phyloP scores from a whole-genome alignment of 2,329 filamentous ascomycete species.

The Botrytis aclada region DNA sequence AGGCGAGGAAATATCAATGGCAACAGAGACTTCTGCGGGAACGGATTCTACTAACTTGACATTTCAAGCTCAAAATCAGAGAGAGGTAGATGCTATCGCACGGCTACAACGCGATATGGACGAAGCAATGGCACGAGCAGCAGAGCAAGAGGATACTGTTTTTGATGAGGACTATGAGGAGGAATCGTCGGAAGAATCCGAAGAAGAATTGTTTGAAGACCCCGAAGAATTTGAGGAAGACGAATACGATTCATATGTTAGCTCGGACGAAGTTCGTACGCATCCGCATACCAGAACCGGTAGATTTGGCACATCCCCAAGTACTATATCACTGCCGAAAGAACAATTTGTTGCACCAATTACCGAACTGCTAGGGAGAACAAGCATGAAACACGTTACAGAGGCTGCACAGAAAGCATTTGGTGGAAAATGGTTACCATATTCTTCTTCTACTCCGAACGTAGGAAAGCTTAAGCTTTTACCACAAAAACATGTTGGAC shows the following conservation, averaged over 20 bases:
- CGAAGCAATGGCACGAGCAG: conserved; percentile 29
- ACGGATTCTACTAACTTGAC: conserved; percentile 23
- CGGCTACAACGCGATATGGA: conserved; percentile 37
- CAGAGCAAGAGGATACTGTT: conserved; percentile 30
- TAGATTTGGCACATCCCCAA: conserved; percentile 70
- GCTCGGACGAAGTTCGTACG: conserved; percentile 49
- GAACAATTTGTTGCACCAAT: conserved; percentile 69
- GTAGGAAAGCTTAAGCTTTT: conserved; percentile 48
- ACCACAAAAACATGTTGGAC: conserved; percentile 61
- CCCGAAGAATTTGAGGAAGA: conserved; percentile 26
- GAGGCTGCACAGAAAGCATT: conserved; percentile 70
- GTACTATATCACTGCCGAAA: conserved; percentile 72
- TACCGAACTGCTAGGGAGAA: conserved; percentile 61
- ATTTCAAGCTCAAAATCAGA: conserved; percentile 33
- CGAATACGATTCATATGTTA: conserved; percentile 31
- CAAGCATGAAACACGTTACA: conserved; percentile 70
- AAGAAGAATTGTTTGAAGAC: conserved; percentile 34
- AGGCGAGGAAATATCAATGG: conserved; percentile 29
- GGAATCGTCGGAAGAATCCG: conserved; percentile 24
- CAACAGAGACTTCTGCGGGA: conserved; percentile 34
- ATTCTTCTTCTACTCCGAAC: conserved; percentile 69
- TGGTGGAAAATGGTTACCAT: conserved; percentile 72
- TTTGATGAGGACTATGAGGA: conserved; percentile 29
- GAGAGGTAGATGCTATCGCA: conserved; percentile 36
- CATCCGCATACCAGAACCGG: conserved; percentile 74